Evolutionary conservation across 345 rosid genomes (phyloP), one percentile per base, ranked within the genome.

Genomic region (Eutrema yunnanense): DNA sequence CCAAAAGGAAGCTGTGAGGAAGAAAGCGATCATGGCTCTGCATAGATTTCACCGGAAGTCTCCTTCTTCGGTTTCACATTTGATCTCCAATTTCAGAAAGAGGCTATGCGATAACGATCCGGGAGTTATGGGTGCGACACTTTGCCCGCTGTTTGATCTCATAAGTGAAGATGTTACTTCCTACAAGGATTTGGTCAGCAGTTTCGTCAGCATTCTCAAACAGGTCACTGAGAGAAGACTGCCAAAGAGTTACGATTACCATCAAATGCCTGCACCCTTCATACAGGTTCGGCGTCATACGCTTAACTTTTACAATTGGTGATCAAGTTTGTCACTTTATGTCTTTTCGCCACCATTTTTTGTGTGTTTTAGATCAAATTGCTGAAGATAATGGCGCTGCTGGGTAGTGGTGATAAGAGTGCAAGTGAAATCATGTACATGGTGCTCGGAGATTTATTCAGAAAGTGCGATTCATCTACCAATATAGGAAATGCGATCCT

Each of bases 61-160:
- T 36, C 96, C 98, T 0, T 86, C 96, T 46, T 88, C 99, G 0
- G 98, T 95, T 22, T 84, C 90, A 2, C 99, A 95, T 78, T 87
- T 95, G 52, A 32, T 87, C 44, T 86, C 99, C 49, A 92, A 90
- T 81, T 95, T 95, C 72, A 87, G 99, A 61, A 92, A 92, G 97
- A 88, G 85, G 78, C 83, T 95, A 43, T 90, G 89, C 60, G 99
- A 95, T 68, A 95, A 86, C 49, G 99, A 95, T 81, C 96, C 98
- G 2, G 99, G 99, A 19, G 99, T 95, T 42, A 95, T 95, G 99
- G 99, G 99, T 36, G 99, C 99, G 10, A 90, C 99, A 3, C 94
- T 92, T 27, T 95, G 92, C 58, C 99, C 99, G 1, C 87, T 95
- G 36, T 90, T 95, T 78, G 98, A 95, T 82, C 89, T 90, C 11